Percentiles rank a stretch among this genome's conserved stretches.
Conservation (phyloP, 345 rosid genomes). For the Salix viminalis region DNA sequence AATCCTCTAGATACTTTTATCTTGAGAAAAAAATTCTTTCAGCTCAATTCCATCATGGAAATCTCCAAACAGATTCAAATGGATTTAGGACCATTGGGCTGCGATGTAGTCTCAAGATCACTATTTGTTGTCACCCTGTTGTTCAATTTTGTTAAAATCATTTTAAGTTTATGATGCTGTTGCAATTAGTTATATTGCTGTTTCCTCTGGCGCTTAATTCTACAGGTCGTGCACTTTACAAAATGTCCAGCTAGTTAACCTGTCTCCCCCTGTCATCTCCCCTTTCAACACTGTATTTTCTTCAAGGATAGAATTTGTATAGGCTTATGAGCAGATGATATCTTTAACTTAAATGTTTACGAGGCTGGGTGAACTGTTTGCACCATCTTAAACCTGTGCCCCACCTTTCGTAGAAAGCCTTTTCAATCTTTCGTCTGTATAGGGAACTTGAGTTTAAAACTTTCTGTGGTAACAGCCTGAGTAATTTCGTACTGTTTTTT, state of each 20-base stretch:
- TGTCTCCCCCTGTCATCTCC: not conserved
- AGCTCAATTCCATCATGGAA: too few relatives aligned
- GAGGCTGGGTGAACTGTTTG: not conserved
- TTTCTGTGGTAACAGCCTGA: conserved; percentile 1
- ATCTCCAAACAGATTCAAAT: too few relatives aligned
- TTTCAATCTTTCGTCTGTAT: not conserved
- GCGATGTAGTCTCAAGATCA: not conserved
- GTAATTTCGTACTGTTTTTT: conserved; percentile 7
- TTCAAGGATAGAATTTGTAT: not conserved
- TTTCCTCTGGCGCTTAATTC: not conserved
- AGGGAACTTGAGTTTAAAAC: not conserved
- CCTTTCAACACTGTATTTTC: not conserved
- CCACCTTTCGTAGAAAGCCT: not conserved
- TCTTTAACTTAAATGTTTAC: not conserved
- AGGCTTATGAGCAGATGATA: not conserved
- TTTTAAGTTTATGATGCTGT: too few relatives aligned
- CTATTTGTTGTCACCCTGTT: not conserved
- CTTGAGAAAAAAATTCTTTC: too few relatives aligned
- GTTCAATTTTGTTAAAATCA: not conserved
- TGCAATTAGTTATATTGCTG: too few relatives aligned
- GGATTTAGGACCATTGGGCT: not conserved
- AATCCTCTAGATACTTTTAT: too few relatives aligned
- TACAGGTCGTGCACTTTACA: not conserved
- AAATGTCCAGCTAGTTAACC: not conserved
- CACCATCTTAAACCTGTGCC: not conserved